A percentile compares a stretch with the other conserved stretches of the same genome.
Conservation (phyloP, 169 alveolate species). For the Cryptosporidium viatorum region DNA sequence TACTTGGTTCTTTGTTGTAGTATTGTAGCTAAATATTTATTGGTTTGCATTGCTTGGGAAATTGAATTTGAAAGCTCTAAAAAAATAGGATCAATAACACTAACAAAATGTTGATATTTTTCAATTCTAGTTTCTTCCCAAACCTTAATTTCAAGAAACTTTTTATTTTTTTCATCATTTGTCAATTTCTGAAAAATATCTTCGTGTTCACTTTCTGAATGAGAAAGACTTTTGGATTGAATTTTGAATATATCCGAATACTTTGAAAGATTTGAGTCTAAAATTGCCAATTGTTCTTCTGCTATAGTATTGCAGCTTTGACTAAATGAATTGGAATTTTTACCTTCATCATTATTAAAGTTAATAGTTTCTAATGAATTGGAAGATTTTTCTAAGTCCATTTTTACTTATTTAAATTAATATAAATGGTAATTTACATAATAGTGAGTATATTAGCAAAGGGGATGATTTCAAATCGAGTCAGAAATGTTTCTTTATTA, state of each 20-base stretch:
- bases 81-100: constrained; percentile 29
- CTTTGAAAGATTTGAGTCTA: constrained; percentile 28
- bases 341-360: not conserved
- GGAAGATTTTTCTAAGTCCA: not conserved
- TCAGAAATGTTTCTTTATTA: not conserved
- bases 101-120: constrained; percentile 12
- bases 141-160: constrained; percentile 12
- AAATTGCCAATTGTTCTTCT: constrained; percentile 30
- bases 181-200: not conserved
- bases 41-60: constrained; percentile 31
- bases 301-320: constrained; percentile 39
- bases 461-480: not conserved
- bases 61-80: constrained; percentile 21
- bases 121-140: constrained; percentile 58
- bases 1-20: constrained; percentile 25
- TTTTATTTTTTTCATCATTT: constrained; percentile 6
- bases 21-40: constrained; percentile 21
- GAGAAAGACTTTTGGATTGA: not conserved
- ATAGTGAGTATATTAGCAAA: not conserved
- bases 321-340: not conserved
- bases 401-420: not conserved
- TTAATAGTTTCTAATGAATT: not conserved
- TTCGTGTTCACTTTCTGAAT: not conserved
- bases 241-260: constrained; percentile 21
- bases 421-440: not conserved